Percentiles rank a stretch among this genome's conserved stretches.
These are phyloP conservation scores for Senecio squalidus DNA, from an alignment of 140 eudicot genomes.

Conservation along the genomic window DNA sequence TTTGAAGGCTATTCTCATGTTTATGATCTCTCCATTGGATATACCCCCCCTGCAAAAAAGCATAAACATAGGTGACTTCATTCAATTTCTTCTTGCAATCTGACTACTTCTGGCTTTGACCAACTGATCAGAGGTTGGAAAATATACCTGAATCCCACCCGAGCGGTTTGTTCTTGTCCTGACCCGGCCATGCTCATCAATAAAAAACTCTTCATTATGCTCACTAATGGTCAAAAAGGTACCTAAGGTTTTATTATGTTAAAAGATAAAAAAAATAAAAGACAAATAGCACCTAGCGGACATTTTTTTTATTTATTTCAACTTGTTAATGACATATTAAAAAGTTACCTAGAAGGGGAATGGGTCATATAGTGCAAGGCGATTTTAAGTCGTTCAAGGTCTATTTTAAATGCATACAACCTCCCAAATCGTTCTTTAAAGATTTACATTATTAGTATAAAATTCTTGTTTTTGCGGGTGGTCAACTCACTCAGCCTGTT, in stretches of 20 bases:
- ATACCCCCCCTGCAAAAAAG: conserved; percentile 79
- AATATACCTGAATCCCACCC: conserved; percentile 88
- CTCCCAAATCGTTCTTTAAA: too few relatives aligned
- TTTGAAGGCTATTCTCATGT: conserved; percentile 90
- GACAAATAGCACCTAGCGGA: too few relatives aligned
- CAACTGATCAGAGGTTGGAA: background rate
- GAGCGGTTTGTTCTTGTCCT: conserved; percentile 97
- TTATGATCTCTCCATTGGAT: conserved; percentile 88
- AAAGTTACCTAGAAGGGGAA: too few relatives aligned
- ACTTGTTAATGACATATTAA: background rate
- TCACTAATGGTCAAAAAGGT: conserved; percentile 93
- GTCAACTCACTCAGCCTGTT: too few relatives aligned
- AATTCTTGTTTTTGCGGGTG: too few relatives aligned
- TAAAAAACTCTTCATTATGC: conserved; percentile 91
- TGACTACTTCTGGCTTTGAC: background rate
- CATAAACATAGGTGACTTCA: conserved; percentile 13
- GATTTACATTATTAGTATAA: too few relatives aligned
- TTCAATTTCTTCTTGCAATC: conserved; percentile 3
- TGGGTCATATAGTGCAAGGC: too few relatives aligned
- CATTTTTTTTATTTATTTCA: too few relatives aligned
- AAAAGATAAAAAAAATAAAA: background rate
- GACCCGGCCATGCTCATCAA: conserved; percentile 67
- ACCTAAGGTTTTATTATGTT: conserved; percentile 40
- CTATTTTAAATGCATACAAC: too few relatives aligned
- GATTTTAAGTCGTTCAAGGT: too few relatives aligned